A percentile compares a stretch with the other conserved stretches of the same genome.
Evolutionary conservation across 805 yeast species (phyloP).

Genomic region (Ogataea methanolica): DNA sequence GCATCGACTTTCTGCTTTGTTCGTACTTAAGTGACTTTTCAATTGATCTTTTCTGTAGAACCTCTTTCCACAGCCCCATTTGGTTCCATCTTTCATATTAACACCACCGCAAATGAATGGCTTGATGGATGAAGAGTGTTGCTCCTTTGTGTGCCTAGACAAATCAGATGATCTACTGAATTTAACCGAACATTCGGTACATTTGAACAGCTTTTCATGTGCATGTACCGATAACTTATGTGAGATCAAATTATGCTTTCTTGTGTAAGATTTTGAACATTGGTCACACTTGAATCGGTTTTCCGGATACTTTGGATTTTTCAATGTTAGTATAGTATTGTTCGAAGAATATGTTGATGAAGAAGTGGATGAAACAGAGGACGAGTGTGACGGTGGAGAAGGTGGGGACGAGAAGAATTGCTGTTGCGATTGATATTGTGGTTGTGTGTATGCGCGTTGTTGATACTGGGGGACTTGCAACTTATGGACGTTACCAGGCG

Average conservation of each 20-base stretch:
- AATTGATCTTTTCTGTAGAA: conserved; percentile 23
- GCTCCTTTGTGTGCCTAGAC: conserved; percentile 22
- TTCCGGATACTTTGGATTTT: conserved; percentile 1
- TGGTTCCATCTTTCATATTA: conserved; percentile 14
- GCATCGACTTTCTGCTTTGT: conserved; percentile 19
- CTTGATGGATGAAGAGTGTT: conserved; percentile 16
- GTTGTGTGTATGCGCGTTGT: conserved; percentile 1
- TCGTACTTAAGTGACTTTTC: conserved; percentile 20
- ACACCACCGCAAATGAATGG: conserved; percentile 22
- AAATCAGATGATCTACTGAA: conserved; percentile 19
- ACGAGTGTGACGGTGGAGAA: conserved; percentile 1
- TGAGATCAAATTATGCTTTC: conserved; percentile 25
- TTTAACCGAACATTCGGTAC: conserved; percentile 16
- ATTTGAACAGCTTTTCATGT: conserved; percentile 21
- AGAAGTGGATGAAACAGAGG: not conserved
- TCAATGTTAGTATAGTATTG: not conserved
- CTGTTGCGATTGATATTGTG: conserved; percentile 1
- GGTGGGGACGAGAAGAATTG: conserved; percentile 1
- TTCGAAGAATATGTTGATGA: not conserved
- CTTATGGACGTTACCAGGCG: not conserved
- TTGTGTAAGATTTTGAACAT: conserved; percentile 24
- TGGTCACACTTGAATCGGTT: conserved; percentile 21
- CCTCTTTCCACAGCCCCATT: conserved; percentile 23
- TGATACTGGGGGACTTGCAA: not conserved
- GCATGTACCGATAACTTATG: conserved; percentile 25